Percentiles rank a stretch among this genome's conserved stretches.
phyloP scores from a whole-genome alignment of 306 rosid species.

The Trichosanthes truncata region DNA sequence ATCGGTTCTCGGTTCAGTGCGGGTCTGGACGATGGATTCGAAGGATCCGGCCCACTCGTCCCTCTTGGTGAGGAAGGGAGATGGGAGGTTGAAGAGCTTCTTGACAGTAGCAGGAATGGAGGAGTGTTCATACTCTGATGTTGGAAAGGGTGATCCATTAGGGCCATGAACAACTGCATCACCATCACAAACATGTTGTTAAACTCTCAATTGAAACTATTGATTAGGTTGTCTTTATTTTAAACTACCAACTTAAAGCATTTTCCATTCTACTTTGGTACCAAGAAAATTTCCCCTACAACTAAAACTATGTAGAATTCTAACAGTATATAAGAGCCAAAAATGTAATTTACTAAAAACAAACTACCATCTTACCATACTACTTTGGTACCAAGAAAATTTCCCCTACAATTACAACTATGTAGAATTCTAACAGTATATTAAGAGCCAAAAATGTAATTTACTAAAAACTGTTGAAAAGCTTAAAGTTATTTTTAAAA shows the following conservation, averaged over 20 bases:
- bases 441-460: too few species aligned
- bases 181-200: background rate
- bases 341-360: too few species aligned
- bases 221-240: background rate
- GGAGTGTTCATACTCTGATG: constrained; percentile 82
- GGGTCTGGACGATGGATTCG: constrained; percentile 45
- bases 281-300: background rate
- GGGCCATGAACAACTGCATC: constrained; percentile 85
- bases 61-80: constrained; percentile 65
- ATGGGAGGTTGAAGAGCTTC: constrained; percentile 62
- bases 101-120: constrained; percentile 81
- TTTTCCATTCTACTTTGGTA: background rate
- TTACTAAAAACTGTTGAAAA: background rate
- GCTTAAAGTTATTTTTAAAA: background rate
- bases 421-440: background rate
- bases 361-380: background rate
- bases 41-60: constrained; percentile 89
- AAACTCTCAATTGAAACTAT: background rate
- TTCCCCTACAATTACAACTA: background rate
- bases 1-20: constrained; percentile 64
- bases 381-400: background rate
- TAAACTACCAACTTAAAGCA: background rate
- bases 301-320: background rate
- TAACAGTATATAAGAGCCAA: background rate
- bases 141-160: constrained; percentile 56